Conservation (phyloP, 1,284 basidiomycete species). For the Anthracocystis setariae region DNA sequence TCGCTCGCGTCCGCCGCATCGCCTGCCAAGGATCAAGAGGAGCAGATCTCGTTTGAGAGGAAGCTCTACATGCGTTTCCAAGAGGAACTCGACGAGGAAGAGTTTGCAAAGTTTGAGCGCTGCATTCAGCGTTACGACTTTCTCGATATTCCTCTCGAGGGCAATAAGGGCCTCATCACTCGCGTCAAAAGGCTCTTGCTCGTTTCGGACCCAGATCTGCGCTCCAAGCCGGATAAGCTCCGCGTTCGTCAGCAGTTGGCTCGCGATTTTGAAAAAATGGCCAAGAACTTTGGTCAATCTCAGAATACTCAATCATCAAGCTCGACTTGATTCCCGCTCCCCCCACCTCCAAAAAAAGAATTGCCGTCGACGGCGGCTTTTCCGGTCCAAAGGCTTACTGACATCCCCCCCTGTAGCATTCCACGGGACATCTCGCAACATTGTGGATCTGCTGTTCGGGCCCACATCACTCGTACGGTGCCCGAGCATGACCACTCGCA, state of each 20-base stretch:
- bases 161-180: constrained; percentile 57
- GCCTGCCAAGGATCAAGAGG: constrained; percentile 11
- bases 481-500: not conserved
- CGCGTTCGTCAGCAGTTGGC: constrained; percentile 54
- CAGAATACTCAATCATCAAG: constrained; percentile 10
- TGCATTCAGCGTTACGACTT: constrained; percentile 62
- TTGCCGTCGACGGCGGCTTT: not conserved
- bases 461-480: constrained; percentile 4
- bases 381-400: too few relatives aligned
- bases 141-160: constrained; percentile 59
- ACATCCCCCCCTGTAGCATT: not conserved
- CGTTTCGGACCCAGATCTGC: constrained; percentile 49
- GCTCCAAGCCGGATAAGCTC: constrained; percentile 48
- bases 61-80: constrained; percentile 56
- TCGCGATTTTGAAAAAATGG: constrained; percentile 59
- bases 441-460: not conserved
- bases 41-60: constrained; percentile 35
- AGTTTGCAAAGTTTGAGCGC: constrained; percentile 57
- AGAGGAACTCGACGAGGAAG: constrained; percentile 45
- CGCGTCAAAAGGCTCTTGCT: constrained; percentile 59
- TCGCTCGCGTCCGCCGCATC: constrained; percentile 14
- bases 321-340: not conserved
- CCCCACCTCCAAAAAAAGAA: not conserved
- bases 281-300: constrained; percentile 35
- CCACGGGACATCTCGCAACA: not conserved